Percentiles rank a stretch among this genome's conserved stretches.
Conservation (phyloP, 1,284 basidiomycete species). For the Tetrapyrgos nigripes region DNA sequence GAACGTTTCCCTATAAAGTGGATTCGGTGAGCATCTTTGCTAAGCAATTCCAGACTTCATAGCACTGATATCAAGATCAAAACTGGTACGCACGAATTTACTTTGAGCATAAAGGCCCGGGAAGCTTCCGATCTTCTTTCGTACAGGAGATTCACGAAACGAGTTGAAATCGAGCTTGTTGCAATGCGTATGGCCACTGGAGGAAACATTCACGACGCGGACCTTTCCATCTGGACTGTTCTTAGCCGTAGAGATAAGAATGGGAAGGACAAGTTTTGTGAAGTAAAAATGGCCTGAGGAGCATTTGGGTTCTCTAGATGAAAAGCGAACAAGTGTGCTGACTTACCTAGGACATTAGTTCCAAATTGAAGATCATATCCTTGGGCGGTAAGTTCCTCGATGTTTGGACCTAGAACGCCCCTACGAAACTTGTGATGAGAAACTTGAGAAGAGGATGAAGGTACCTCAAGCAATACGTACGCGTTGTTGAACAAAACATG, state of each 20-base stretch:
- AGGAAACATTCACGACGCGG: conserved; percentile 18
- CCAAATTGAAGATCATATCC: conserved; percentile 71
- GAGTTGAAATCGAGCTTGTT: conserved; percentile 12
- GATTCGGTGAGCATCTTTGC: neutral
- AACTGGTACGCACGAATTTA: conserved; percentile 14
- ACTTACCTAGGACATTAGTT: conserved; percentile 51
- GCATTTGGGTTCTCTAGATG: conserved; percentile 23
- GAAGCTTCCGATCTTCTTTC: conserved; percentile 10
- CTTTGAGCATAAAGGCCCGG: conserved; percentile 15
- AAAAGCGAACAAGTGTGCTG: neutral
- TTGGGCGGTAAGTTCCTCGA: conserved; percentile 53
- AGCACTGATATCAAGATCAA: neutral
- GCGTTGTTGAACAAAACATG: conserved; percentile 33
- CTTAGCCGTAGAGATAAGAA: conserved; percentile 40
- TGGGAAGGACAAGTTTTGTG: conserved; percentile 49
- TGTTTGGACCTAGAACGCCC: conserved; percentile 62
- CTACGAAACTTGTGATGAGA: conserved; percentile 33
- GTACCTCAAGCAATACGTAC: neutral
- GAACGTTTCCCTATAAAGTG: conserved; percentile 1
- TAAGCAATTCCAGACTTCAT: neutral
- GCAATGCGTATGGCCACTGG: conserved; percentile 24
- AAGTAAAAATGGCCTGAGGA: conserved; percentile 45
- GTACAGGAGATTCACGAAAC: conserved; percentile 10
- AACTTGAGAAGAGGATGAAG: neutral
- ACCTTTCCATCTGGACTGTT: conserved; percentile 20